These are phyloP conservation scores for maize (Zea mays) DNA, from an alignment of 176 grass and related monocot species.

Conservation along the genomic window Zm-B73-REFERENCE-NAM-5.0 NC_050100.1:213786501-213787000, in stretches of 20 bases:
- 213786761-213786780: conserved; percentile 66
- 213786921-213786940: conserved; percentile 18
- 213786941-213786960: background rate
- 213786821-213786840: conserved; percentile 67
- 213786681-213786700: conserved; percentile 59
- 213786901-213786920: conserved; percentile 28
- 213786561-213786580: conserved; percentile 23
- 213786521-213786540: conserved; percentile 43
- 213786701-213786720: conserved; percentile 82
- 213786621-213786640: conserved; percentile 35
- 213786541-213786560: conserved; percentile 10
- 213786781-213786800: conserved; percentile 69
- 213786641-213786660: conserved; percentile 25
- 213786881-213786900: conserved; percentile 66
- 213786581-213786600: conserved; percentile 24
- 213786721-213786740: conserved; percentile 59
- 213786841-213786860: conserved; percentile 96
- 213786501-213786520: conserved; percentile 52
- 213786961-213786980: conserved; percentile 26
- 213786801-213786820: conserved; percentile 48
- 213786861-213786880: conserved; percentile 52
- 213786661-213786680: conserved; percentile 50
- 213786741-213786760: conserved; percentile 78
- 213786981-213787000: conserved; percentile 11
- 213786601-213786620: conserved; percentile 5